Conservation (phyloP, 106 monocot species). For the Apostasia shenzhenica region DNA sequence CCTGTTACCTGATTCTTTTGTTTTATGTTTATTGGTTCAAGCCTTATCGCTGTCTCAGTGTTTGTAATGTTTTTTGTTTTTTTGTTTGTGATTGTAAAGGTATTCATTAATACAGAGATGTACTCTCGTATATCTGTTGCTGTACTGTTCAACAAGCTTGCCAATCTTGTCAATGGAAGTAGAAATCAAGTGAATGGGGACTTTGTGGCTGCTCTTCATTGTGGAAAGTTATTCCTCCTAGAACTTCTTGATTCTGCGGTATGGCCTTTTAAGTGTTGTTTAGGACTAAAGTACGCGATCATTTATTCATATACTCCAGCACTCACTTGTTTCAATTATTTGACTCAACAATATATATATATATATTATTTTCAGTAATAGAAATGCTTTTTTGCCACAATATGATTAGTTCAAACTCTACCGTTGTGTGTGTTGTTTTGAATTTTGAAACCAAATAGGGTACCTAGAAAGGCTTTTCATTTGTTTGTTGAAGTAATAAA, state of each 20-base stretch:
- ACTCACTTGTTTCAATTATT: too few relatives aligned
- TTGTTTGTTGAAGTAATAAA: too few relatives aligned
- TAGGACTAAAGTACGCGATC: neutral
- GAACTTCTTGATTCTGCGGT: slow-evolving; percentile 82
- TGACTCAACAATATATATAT: too few relatives aligned
- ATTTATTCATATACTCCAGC: neutral
- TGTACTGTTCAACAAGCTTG: slow-evolving; percentile 64
- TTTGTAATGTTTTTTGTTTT: neutral
- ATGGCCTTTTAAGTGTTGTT: slow-evolving; percentile 13
- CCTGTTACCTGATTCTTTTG: neutral
- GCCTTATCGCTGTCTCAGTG: neutral
- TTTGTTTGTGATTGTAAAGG: slow-evolving; percentile 27
- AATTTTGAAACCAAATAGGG: too few relatives aligned
- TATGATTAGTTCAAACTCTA: too few relatives aligned
- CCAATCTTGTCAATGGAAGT: slow-evolving; percentile 13
- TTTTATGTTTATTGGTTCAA: neutral
- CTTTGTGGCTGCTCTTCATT: slow-evolving; percentile 26
- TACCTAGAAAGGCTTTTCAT: too few relatives aligned
- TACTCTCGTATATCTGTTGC: slow-evolving; percentile 86
- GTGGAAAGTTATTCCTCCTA: slow-evolving; percentile 71
- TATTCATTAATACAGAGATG: slow-evolving; percentile 90
- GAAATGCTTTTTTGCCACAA: too few relatives aligned
- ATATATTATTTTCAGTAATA: too few relatives aligned
- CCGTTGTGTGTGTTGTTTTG: too few relatives aligned
- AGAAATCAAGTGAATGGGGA: slow-evolving; percentile 23